Percentiles rank a stretch among this genome's conserved stretches.
Conservation (phyloP, 208 protist genomes). For the Leishmania major region DNA sequence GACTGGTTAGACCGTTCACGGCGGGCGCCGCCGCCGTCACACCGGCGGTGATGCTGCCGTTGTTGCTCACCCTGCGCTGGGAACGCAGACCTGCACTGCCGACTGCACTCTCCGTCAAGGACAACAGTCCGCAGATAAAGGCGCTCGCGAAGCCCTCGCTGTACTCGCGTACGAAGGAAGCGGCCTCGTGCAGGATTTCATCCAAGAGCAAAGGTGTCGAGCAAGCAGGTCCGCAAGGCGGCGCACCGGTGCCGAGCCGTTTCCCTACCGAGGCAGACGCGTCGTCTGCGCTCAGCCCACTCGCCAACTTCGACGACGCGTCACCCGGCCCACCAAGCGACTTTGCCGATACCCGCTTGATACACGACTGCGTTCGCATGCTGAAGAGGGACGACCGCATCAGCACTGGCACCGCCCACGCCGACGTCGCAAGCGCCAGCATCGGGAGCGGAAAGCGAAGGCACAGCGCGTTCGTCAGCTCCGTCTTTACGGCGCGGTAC, state of each 20-base stretch:
- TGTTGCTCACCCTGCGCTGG: background rate
- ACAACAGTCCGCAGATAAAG: conserved; percentile 54
- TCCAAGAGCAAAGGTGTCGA: background rate
- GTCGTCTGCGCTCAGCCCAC: background rate
- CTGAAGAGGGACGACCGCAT: conserved; percentile 9
- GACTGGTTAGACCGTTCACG: background rate
- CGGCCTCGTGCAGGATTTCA: conserved; percentile 24
- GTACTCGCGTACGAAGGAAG: conserved; percentile 28
- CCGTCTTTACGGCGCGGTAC: conserved; percentile 47
- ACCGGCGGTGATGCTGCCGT: background rate
- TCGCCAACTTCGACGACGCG: background rate
- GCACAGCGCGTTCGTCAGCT: conserved; percentile 51
- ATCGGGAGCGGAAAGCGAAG: conserved; percentile 43
- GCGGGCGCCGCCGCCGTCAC: background rate
- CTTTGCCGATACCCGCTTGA: background rate
- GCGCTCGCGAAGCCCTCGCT: conserved; percentile 56
- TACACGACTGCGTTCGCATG: background rate
- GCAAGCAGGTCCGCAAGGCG: background rate
- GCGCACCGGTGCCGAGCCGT: background rate
- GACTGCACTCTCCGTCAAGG: conserved; percentile 14
- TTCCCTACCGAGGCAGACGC: background rate
- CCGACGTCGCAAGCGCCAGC: conserved; percentile 18
- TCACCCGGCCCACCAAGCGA: background rate
- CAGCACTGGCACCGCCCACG: conserved; percentile 28
- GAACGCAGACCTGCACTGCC: background rate